A percentile compares a stretch with the other conserved stretches of the same genome.
Evolutionary conservation across 352 stramenopile genomes (phyloP).

Genomic region (Phytophthora boehmeriae): DNA sequence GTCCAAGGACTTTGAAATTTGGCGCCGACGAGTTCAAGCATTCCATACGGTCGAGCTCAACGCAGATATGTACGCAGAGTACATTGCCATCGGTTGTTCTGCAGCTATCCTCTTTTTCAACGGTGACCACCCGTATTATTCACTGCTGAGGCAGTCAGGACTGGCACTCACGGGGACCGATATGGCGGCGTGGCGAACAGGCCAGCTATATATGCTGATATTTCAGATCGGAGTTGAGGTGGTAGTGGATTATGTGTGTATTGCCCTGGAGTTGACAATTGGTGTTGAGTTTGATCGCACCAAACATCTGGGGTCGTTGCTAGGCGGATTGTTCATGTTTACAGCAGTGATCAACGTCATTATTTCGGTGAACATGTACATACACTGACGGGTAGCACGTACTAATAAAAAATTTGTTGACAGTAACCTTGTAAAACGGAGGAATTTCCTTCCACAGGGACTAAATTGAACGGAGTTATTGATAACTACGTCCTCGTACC

Average conservation of each 20-base stretch:
- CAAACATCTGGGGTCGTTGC: slow-evolving; percentile 19
- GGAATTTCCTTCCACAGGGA: too few relatives aligned
- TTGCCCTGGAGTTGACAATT: slow-evolving; percentile 18
- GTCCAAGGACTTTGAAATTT: slow-evolving; percentile 11
- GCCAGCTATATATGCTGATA: slow-evolving; percentile 7
- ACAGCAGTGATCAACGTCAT: slow-evolving; percentile 36
- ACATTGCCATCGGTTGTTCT: slow-evolving; percentile 43
- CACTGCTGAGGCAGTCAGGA: slow-evolving; percentile 10
- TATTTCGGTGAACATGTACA: slow-evolving; percentile 32
- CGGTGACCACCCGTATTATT: slow-evolving; percentile 30
- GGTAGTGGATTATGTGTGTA: slow-evolving; percentile 26
- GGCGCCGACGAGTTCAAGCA: slow-evolving; percentile 12
- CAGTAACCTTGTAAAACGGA: neutral
- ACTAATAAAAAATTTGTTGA: neutral
- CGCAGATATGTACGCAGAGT: slow-evolving; percentile 42
- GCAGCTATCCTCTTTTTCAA: slow-evolving; percentile 37
- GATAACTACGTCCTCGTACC: too few relatives aligned
- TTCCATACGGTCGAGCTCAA: slow-evolving; percentile 23
- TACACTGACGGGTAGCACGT: slow-evolving; percentile 1
- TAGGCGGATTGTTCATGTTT: slow-evolving; percentile 30
- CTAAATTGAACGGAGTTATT: too few relatives aligned
- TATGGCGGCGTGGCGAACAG: neutral
- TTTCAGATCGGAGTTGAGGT: slow-evolving; percentile 20
- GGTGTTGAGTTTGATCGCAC: slow-evolving; percentile 23
- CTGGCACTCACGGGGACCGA: neutral